phyloP scores from a whole-genome alignment of 2,329 filamentous ascomycete genomes.

The Colletotrichum chrysophilum region DNA sequence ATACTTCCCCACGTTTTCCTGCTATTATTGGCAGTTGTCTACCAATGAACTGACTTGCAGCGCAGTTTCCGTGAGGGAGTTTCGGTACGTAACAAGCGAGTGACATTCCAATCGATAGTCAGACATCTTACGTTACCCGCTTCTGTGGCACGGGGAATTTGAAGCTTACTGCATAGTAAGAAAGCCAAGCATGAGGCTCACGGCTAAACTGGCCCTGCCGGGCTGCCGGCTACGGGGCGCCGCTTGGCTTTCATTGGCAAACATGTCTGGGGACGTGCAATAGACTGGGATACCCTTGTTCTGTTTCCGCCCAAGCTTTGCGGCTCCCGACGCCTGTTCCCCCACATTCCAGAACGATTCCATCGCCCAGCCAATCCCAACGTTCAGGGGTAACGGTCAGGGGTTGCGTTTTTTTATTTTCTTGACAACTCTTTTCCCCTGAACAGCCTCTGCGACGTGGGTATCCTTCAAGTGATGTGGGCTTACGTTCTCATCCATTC shows the following conservation, averaged over 20 bases:
- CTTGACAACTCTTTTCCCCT: not conserved
- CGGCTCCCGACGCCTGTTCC: not conserved
- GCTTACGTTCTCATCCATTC: not conserved
- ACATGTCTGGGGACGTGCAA: not conserved
- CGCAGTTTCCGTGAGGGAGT: not conserved
- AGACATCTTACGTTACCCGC: not conserved
- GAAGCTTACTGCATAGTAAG: not conserved
- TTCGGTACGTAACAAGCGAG: not conserved
- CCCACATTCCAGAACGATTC: conserved; percentile 5
- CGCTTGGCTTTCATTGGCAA: not conserved
- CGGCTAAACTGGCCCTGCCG: not conserved
- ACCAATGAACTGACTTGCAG: not conserved
- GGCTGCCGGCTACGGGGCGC: not conserved
- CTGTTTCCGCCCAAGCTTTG: not conserved
- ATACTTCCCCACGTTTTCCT: not conserved
- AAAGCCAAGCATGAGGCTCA: not conserved
- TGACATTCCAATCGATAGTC: not conserved
- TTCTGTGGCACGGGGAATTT: not conserved
- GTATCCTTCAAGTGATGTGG: not conserved
- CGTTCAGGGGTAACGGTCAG: not conserved
- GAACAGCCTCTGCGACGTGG: not conserved
- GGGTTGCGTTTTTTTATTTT: not conserved
- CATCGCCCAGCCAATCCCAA: not conserved
- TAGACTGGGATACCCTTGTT: not conserved
- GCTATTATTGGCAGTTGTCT: not conserved